These are phyloP conservation scores for Lasiodiplodia sp. DNA, from an alignment of 2,329 filamentous ascomycete species.

Conservation along the genomic window DNA sequence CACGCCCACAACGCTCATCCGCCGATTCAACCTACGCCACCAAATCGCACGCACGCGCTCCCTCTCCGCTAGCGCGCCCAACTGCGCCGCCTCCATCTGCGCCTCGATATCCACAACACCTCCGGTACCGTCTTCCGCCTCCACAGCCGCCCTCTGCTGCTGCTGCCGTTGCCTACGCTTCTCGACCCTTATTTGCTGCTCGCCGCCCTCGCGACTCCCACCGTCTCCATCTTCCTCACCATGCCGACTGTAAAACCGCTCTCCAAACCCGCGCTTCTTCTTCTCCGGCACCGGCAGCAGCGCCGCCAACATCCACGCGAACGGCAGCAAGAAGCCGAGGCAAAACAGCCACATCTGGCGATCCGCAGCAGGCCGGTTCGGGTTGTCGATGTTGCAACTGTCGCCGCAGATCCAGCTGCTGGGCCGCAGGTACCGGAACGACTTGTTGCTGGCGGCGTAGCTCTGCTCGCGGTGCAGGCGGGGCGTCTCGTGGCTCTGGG, in stretches of 20 bases:
- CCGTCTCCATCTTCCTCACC: background rate
- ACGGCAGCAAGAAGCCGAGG: slow-evolving; percentile 20
- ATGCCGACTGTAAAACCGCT: background rate
- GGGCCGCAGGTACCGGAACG: slow-evolving; percentile 9
- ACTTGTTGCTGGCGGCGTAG: background rate
- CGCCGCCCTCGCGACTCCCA: background rate
- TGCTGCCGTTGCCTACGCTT: background rate
- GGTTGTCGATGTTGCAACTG: background rate
- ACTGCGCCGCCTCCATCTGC: slow-evolving; percentile 1
- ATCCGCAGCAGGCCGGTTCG: slow-evolving; percentile 2
- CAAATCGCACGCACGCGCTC: slow-evolving; percentile 9
- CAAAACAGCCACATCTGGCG: slow-evolving; percentile 24
- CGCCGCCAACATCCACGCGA: slow-evolving; percentile 28
- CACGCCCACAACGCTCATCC: slow-evolving; percentile 18
- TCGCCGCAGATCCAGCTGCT: slow-evolving; percentile 6
- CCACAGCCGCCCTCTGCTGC: background rate
- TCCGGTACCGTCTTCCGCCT: slow-evolving; percentile 1
- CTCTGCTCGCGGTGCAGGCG: slow-evolving; percentile 16
- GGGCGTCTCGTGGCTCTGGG: slow-evolving; percentile 2
- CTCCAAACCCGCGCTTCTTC: background rate
- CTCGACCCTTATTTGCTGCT: background rate
- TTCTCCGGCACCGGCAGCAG: slow-evolving; percentile 11
- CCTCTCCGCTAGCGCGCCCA: slow-evolving; percentile 1
- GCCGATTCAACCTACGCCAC: slow-evolving; percentile 23
- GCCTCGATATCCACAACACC: slow-evolving; percentile 14